A percentile compares a stretch with the other conserved stretches of the same genome.
Evolutionary conservation across 331 rosid species (phyloP).

Genomic region (Quercus tomentella): DNA sequence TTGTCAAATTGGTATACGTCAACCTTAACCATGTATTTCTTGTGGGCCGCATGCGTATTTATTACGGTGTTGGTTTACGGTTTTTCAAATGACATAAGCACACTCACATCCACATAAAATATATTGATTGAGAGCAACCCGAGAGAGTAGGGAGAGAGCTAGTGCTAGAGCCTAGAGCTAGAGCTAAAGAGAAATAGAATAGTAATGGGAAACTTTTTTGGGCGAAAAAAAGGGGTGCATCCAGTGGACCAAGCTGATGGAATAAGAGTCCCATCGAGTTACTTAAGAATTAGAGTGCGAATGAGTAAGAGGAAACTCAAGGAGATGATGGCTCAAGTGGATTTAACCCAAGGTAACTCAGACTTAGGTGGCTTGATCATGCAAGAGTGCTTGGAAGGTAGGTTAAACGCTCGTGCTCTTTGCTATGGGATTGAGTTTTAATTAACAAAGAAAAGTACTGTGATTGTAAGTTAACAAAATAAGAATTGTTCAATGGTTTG

Average conservation of each 20-base stretch:
- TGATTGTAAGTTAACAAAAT: background rate
- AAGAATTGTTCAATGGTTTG: too few relatives aligned
- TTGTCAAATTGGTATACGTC: background rate
- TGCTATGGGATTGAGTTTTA: background rate
- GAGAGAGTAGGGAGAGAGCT: background rate
- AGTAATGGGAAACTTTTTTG: conserved; percentile 40
- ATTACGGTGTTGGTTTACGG: background rate
- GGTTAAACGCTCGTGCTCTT: conserved; percentile 27
- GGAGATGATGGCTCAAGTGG: conserved; percentile 34
- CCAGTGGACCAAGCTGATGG: conserved; percentile 1
- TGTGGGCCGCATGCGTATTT: conserved; percentile 5
- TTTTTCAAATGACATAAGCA: background rate
- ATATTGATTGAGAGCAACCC: too few relatives aligned
- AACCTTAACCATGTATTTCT: background rate
- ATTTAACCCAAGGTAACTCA: conserved; percentile 8
- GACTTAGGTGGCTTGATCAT: conserved; percentile 35
- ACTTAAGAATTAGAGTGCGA: conserved; percentile 34
- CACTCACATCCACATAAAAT: background rate
- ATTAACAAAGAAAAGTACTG: conserved; percentile 22
- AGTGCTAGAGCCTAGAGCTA: too few relatives aligned
- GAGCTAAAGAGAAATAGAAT: too few relatives aligned
- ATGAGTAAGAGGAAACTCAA: conserved; percentile 31
- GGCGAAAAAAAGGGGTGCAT: conserved; percentile 13
- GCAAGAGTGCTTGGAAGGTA: conserved; percentile 36
- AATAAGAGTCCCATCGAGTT: background rate